These are phyloP conservation scores for Thielaviopsis ethacetica DNA, from an alignment of 2,329 filamentous ascomycete species.

Conservation along the genomic window DNA sequence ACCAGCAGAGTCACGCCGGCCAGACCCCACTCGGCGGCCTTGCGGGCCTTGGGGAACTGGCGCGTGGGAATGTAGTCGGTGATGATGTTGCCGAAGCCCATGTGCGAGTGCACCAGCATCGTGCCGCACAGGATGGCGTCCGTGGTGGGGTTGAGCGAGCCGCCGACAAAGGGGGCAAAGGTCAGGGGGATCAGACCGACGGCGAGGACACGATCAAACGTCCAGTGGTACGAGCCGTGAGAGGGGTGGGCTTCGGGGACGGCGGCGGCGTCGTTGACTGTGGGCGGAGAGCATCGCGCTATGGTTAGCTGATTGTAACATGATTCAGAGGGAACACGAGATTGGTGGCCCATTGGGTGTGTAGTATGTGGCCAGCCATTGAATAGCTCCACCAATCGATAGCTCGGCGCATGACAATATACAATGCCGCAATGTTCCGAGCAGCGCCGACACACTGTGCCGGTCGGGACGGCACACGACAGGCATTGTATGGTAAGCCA, in stretches of 20 bases:
- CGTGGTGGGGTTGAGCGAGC: constrained; percentile 73
- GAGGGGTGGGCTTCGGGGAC: constrained; percentile 55
- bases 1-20: constrained; percentile 65
- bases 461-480: background rate
- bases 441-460: background rate
- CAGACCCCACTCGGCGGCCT: constrained; percentile 58
- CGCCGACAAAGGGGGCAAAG: constrained; percentile 79
- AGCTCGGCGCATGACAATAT: background rate
- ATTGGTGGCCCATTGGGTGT: constrained; percentile 2
- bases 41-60: constrained; percentile 51
- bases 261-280: constrained; percentile 74
- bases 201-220: constrained; percentile 76
- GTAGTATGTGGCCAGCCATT: background rate
- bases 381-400: background rate
- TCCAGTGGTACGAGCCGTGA: constrained; percentile 98
- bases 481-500: background rate
- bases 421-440: background rate
- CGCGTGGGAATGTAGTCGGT: constrained; percentile 77
- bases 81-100: constrained; percentile 82
- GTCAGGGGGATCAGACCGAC: constrained; percentile 72
- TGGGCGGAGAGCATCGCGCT: background rate
- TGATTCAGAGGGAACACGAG: background rate
- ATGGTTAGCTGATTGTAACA: constrained; percentile 5
- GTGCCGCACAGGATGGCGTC: constrained; percentile 75
- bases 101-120: constrained; percentile 82